A percentile compares a stretch with the other conserved stretches of the same genome.
These are phyloP conservation scores for Cochlearia excelsa DNA, from an alignment of 345 rosid species.

Conservation along the genomic window DNA sequence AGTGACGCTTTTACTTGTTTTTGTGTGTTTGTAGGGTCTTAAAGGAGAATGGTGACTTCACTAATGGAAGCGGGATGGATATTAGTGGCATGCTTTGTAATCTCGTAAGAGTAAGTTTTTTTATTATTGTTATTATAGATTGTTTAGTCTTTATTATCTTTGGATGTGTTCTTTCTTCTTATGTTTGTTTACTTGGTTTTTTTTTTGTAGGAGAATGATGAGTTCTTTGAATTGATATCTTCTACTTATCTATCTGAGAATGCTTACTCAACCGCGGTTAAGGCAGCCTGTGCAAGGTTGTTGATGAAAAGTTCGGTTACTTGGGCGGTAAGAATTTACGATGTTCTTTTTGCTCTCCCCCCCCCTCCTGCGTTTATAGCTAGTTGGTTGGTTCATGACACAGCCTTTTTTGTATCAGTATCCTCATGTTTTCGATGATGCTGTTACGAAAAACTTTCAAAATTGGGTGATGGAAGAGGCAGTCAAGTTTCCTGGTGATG, in stretches of 20 bases:
- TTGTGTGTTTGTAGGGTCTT: slow-evolving; percentile 45
- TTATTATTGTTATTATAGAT: neutral
- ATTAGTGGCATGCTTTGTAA: slow-evolving; percentile 73
- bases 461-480: slow-evolving; percentile 86
- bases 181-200: slow-evolving; percentile 19
- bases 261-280: slow-evolving; percentile 62
- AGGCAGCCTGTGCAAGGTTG: slow-evolving; percentile 89
- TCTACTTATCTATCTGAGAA: slow-evolving; percentile 78
- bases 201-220: slow-evolving; percentile 77
- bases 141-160: too few relatives aligned
- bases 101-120: slow-evolving; percentile 58
- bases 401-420: slow-evolving; percentile 45
- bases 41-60: slow-evolving; percentile 49
- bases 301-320: slow-evolving; percentile 70
- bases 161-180: slow-evolving; percentile 12
- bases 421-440: slow-evolving; percentile 88
- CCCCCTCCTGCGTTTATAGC: neutral
- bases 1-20: slow-evolving; percentile 4
- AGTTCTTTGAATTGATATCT: slow-evolving; percentile 89
- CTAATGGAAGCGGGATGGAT: slow-evolving; percentile 72
- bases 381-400: slow-evolving; percentile 10
- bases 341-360: slow-evolving; percentile 1
- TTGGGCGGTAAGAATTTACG: slow-evolving; percentile 53
- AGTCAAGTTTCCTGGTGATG: slow-evolving; percentile 55
- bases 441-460: slow-evolving; percentile 69